Evolutionary conservation across 139 green algal species (phyloP).

Genomic region (Volvox reticuliferus): DNA sequence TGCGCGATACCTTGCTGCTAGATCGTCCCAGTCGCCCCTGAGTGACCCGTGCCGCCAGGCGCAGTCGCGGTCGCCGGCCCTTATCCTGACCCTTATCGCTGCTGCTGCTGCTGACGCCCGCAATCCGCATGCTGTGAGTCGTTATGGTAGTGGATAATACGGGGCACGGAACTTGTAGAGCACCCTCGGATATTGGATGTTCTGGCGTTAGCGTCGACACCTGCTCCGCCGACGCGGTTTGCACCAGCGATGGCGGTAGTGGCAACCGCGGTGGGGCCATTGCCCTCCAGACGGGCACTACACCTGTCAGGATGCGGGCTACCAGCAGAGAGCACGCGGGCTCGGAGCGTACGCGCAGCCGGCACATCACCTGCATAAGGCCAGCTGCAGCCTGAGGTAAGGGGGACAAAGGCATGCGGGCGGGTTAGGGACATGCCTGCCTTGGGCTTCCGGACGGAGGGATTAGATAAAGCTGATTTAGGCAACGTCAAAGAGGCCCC

Average conservation of each 20-base stretch:
- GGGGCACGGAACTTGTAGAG: too few relatives aligned
- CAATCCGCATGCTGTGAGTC: too few relatives aligned
- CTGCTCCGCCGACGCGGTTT: too few relatives aligned
- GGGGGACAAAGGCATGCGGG: background rate
- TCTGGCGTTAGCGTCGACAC: too few relatives aligned
- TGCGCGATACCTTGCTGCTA: background rate
- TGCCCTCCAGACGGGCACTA: background rate
- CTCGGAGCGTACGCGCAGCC: background rate
- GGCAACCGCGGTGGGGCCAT: background rate
- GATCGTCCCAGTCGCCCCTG: background rate
- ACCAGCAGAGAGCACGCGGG: slow-evolving; percentile 10
- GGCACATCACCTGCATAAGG: slow-evolving; percentile 1
- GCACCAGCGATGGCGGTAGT: too few relatives aligned
- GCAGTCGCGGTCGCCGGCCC: background rate
- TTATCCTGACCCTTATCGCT: background rate
- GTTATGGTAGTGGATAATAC: too few relatives aligned
- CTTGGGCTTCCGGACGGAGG: too few relatives aligned
- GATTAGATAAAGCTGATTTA: too few relatives aligned
- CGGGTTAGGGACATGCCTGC: too few relatives aligned
- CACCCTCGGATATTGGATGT: background rate
- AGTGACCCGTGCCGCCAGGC: background rate
- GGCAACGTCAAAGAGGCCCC: too few relatives aligned
- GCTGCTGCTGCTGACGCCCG: background rate
- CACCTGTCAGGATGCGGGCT: background rate
- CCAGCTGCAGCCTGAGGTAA: slow-evolving; percentile 8